These are phyloP conservation scores for Ustilago nuda DNA, from an alignment of 1,284 basidiomycete species.

Conservation along the genomic window DNA sequence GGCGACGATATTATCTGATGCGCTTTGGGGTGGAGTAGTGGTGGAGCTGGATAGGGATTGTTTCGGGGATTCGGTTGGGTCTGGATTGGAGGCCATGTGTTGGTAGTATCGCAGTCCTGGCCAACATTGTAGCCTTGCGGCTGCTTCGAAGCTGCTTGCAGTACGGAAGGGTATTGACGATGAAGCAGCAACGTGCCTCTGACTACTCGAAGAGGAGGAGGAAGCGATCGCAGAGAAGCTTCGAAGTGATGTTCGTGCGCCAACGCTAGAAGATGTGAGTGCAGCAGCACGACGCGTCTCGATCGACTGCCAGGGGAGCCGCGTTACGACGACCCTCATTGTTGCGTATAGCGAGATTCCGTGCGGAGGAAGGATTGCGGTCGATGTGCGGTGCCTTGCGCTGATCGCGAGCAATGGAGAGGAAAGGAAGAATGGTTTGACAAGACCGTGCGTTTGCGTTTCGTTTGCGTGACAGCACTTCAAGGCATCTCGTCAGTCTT, in stretches of 20 bases:
- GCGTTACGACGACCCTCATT: constrained; percentile 44
- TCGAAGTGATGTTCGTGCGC: constrained; percentile 14
- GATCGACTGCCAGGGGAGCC: constrained; percentile 33
- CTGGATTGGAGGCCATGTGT: constrained; percentile 28
- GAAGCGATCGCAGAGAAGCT: constrained; percentile 20
- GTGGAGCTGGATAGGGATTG: not conserved
- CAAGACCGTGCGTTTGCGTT: constrained; percentile 5
- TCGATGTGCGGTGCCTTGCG: not conserved
- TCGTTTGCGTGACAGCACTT: not conserved
- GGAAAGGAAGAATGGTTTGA: not conserved
- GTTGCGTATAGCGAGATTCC: constrained; percentile 12
- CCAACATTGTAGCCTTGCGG: not conserved
- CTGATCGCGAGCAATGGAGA: not conserved
- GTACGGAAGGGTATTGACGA: not conserved
- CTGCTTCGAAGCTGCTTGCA: not conserved
- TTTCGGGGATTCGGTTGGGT: not conserved
- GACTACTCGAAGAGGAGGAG: not conserved
- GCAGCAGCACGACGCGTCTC: constrained; percentile 24
- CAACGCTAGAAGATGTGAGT: constrained; percentile 13
- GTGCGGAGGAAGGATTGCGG: not conserved
- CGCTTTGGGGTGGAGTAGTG: constrained; percentile 3
- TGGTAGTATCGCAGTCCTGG: constrained; percentile 14
- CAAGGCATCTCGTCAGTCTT: not conserved
- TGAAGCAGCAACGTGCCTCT: not conserved
- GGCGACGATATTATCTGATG: constrained; percentile 27